These are phyloP conservation scores for Hyphopichia buzzinii DNA, from an alignment of 1,139 yeast species.

Conservation along the genomic window DNA sequence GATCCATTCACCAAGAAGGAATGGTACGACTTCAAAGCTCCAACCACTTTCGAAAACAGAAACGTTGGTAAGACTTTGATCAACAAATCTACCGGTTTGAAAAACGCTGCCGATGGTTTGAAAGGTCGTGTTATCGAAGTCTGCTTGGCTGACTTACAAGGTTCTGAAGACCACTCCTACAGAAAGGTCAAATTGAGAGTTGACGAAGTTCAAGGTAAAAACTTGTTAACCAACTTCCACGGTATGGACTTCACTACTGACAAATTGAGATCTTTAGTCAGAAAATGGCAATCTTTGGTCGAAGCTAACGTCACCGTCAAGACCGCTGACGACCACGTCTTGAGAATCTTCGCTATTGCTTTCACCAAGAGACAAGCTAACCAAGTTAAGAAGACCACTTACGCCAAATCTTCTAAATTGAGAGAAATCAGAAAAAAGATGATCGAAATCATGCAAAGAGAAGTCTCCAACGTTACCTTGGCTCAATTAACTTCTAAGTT, in stretches of 20 bases:
- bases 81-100: constrained; percentile 52
- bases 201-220: constrained; percentile 54
- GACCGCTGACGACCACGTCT: constrained; percentile 50
- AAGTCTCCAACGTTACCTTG: constrained; percentile 49
- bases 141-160: constrained; percentile 50
- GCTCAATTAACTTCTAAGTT: constrained; percentile 52
- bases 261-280: constrained; percentile 51
- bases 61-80: constrained; percentile 52
- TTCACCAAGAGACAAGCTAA: constrained; percentile 54
- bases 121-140: constrained; percentile 54
- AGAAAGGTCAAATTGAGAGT: constrained; percentile 54
- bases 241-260: constrained; percentile 51
- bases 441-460: constrained; percentile 53
- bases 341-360: constrained; percentile 52
- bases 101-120: constrained; percentile 52
- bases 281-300: constrained; percentile 55
- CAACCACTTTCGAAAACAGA: constrained; percentile 51
- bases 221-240: constrained; percentile 55
- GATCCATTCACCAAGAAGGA: constrained; percentile 55
- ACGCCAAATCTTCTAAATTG: constrained; percentile 51
- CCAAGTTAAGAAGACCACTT: constrained; percentile 51
- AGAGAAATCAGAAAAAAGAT: constrained; percentile 52
- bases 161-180: constrained; percentile 52
- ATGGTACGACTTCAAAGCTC: constrained; percentile 54
- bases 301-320: constrained; percentile 53